Conservation (phyloP, 2,329 filamentous ascomycete species). For the Ophiostoma sp. region DNA sequence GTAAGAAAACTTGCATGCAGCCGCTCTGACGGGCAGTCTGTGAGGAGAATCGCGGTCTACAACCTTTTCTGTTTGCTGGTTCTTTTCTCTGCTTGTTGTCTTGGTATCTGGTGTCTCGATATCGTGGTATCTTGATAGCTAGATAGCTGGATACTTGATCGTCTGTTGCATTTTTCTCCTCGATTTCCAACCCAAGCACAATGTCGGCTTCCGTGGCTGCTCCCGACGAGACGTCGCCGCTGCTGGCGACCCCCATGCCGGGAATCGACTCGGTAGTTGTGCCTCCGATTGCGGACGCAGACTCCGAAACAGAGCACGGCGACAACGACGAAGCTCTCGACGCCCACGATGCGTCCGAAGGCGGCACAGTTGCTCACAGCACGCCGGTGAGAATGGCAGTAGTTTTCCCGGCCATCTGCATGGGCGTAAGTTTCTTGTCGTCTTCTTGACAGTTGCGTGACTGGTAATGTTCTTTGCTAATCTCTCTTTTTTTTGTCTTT, state of each 20-base stretch:
- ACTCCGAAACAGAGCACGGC: not conserved
- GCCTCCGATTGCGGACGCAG: not conserved
- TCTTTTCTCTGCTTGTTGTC: not conserved
- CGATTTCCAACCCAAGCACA: not conserved
- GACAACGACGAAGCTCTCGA: not conserved
- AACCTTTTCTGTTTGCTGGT: not conserved
- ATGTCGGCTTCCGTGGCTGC: not conserved
- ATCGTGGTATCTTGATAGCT: not conserved
- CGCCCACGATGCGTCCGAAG: not conserved
- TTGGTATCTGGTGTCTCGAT: not conserved
- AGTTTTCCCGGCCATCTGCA: constrained; percentile 11
- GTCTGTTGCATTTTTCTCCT: not conserved
- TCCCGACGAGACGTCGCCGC: constrained; percentile 11
- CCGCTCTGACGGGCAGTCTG: not conserved
- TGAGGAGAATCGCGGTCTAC: not conserved
- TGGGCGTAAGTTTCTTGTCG: not conserved
- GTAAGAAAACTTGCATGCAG: not conserved
- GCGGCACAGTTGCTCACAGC: not conserved
- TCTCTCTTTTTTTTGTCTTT: not conserved
- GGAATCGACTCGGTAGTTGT: not conserved
- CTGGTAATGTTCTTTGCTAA: not conserved
- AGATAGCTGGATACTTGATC: not conserved
- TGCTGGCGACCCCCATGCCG: not conserved
- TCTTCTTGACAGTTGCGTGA: not conserved
- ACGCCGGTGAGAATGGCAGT: not conserved